A percentile compares a stretch with the other conserved stretches of the same genome.
phyloP scores from a whole-genome alignment of 2,329 filamentous ascomycete genomes.

The Aspergillus sp. region DNA sequence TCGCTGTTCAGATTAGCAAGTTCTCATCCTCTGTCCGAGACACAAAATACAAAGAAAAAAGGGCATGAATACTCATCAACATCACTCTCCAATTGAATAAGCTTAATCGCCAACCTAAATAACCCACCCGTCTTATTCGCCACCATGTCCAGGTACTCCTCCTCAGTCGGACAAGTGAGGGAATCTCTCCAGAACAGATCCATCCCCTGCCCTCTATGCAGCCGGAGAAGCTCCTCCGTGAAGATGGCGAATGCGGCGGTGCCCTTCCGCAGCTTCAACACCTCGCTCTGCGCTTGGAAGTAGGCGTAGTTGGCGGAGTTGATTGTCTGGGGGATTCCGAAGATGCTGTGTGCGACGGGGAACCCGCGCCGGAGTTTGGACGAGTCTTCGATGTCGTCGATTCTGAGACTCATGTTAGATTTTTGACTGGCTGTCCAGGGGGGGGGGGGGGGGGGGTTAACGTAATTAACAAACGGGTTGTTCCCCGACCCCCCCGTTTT shows the following conservation, averaged over 20 bases:
- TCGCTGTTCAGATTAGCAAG: too few relatives aligned
- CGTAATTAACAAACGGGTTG: too few relatives aligned
- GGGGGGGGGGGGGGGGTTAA: too few relatives aligned
- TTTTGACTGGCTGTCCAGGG: too few relatives aligned
- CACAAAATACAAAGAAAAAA: too few relatives aligned
- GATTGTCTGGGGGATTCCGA: conserved; percentile 1
- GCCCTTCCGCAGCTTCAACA: neutral
- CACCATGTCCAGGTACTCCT: conserved; percentile 8
- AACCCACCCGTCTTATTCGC: conserved; percentile 9
- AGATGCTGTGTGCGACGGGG: conserved; percentile 3
- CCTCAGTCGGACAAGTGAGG: neutral
- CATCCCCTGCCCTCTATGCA: conserved; percentile 2
- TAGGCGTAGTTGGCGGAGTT: conserved; percentile 8
- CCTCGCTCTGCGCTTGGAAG: neutral
- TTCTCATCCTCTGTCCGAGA: too few relatives aligned
- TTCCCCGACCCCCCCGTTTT: too few relatives aligned
- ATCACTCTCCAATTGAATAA: neutral
- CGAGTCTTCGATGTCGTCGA: conserved; percentile 12
- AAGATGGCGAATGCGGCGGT: too few relatives aligned
- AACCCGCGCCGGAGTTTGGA: conserved; percentile 1
- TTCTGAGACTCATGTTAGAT: too few relatives aligned
- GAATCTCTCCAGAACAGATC: conserved; percentile 3
- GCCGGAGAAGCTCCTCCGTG: too few relatives aligned
- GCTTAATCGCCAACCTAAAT: neutral
- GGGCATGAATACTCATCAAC: too few relatives aligned